Percentiles rank a stretch among this genome's conserved stretches.
Conservation (phyloP, 495 filamentous ascomycete species). For the Penicillium robsamsonii region DNA sequence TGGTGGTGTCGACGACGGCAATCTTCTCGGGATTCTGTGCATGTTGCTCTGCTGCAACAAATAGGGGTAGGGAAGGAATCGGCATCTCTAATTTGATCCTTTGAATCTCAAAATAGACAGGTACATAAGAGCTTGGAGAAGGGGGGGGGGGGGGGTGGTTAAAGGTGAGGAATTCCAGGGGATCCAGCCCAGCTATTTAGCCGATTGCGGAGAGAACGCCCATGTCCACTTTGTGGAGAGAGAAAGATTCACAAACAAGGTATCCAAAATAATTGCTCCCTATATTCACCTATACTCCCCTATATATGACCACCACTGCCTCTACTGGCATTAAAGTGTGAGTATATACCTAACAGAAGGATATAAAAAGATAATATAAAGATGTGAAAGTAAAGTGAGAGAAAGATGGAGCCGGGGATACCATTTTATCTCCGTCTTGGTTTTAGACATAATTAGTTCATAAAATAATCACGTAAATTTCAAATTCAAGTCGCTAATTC, state of each 20-base stretch:
- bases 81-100: slow-evolving; percentile 17
- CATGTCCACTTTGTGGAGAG: no score
- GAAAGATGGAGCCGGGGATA: background rate
- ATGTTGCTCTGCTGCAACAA: slow-evolving; percentile 54
- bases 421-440: background rate
- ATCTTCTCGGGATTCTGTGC: slow-evolving; percentile 64
- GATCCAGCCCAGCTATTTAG: background rate
- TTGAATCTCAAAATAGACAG: background rate
- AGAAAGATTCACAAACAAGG: no score
- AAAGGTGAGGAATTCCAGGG: background rate
- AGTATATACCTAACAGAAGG: no score
- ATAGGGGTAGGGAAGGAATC: slow-evolving; percentile 71
- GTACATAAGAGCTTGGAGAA: background rate
- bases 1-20: slow-evolving; percentile 71
- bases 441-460: background rate
- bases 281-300: no score
- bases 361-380: no score
- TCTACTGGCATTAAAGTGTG: no score
- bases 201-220: slow-evolving; percentile 12
- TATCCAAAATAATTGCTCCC: no score
- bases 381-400: no score
- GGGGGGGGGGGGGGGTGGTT: no score
- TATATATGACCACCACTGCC: no score
- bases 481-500: slow-evolving; percentile 2
- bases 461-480: background rate